Base-by-base conservation (phyloP, 495 filamentous ascomycete species). In the Xylaria grammica region DNA sequence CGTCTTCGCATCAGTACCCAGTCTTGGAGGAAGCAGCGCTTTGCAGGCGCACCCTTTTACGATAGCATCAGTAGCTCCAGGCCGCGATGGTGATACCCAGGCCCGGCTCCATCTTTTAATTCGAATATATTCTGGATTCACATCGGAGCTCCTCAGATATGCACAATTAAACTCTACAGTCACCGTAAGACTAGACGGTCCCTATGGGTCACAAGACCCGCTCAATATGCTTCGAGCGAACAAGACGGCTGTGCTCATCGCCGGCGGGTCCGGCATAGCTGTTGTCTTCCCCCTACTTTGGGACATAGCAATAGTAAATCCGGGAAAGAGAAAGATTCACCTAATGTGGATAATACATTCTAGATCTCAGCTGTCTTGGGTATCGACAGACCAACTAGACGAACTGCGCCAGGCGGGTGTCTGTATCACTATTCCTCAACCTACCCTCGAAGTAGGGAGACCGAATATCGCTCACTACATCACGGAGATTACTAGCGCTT, bases 221-320 rank as follows among this genome's bases (percentile, higher is more conserved):
- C 66, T 73, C 45, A 65, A 78, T 20, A 69, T 82, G 67, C 69
- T 86, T 1, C 70, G 69, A 20, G 68, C 73, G n/a, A 74, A 76
- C 62, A 68, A 79, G 36, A 72, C 77, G 27, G 75, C 80, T 4
- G 62, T 89, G 17, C 61, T 89, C 15, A 75, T 90, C n/a, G 85
- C 86, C 5, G 86, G 87, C 6, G 87, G 87, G 11, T 85, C 82
- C 17, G 87, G 86, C n/a, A 85, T 89, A 38, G 86, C 84, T 0
- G 85, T 89, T 48, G 77, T 81, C 2, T 86, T 83, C 63, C 82
- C 83, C 6, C 67, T 86, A 4, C 69, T 82, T 4, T 86, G 81
- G 70, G 74, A 76, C 52, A 62, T 82, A 34, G 63, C 63, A 1
- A 63, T 60, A 19, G 63, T 13, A 22, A 68, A 67, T 11, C 50